Conservation (phyloP, 176 grass and related monocot species). For the Alloteropsis semialata region DNA sequence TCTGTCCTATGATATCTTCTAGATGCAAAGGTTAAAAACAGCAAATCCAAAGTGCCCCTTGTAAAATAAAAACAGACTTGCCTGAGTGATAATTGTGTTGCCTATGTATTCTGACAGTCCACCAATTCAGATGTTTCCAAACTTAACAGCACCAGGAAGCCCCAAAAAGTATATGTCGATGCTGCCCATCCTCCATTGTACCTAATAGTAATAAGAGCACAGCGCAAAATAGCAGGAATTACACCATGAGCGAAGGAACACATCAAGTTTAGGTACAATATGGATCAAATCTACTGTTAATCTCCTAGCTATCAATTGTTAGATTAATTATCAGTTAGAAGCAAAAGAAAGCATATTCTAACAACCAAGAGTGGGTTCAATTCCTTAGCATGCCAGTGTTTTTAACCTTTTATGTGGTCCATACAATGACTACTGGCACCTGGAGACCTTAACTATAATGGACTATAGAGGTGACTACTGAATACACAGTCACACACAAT, state of each 20-base stretch:
- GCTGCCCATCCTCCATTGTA: conserved; percentile 97
- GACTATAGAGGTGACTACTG: conserved; percentile 8
- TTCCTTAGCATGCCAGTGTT: too few species aligned
- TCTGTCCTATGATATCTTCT: background rate
- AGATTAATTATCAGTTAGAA: background rate
- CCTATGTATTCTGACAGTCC: conserved; percentile 89
- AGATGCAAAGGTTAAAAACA: conserved; percentile 1
- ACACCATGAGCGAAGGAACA: background rate
- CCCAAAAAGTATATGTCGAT: conserved; percentile 92
- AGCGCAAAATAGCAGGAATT: background rate
- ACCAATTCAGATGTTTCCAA: conserved; percentile 92
- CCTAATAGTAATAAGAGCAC: conserved; percentile 40
- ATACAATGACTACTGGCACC: too few species aligned
- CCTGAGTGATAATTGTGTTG: conserved; percentile 50
- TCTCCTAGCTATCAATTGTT: background rate
- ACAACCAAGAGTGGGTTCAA: too few species aligned
- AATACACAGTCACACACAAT: background rate
- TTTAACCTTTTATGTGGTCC: too few species aligned
- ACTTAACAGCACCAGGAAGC: conserved; percentile 82
- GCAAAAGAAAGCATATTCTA: background rate
- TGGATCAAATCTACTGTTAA: background rate
- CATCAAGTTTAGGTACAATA: background rate
- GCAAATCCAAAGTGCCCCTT: background rate
- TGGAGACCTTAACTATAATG: too few species aligned
- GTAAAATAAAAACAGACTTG: conserved; percentile 38